Base-by-base conservation (phyloP, 2,329 filamentous ascomycete genomes). In the Fusarium sp. region DNA sequence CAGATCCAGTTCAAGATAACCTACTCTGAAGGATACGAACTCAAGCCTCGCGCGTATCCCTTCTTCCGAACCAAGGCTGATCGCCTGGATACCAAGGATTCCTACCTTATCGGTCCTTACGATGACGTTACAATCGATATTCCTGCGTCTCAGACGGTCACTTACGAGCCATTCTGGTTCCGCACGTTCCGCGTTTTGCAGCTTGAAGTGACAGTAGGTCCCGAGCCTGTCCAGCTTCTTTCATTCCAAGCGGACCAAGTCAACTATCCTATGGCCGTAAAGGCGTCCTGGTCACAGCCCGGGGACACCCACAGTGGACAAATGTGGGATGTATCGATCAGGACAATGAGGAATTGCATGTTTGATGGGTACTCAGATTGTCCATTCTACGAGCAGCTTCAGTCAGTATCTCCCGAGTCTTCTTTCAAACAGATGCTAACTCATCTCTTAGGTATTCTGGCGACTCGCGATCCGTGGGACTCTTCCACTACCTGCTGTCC, bases 331-430 rank as follows among this genome's bases (percentile, higher is more conserved):
- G 76, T 66, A 3, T 76, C 75, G 9, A 66, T 74, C 14, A 63
- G 74, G 20, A 79, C 77, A 5, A 66, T 79, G 66, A 68, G 65
- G 2, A 79, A 79, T 32, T 79, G 76, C 61, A 79, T 79, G 75
- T 73, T 80, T 39, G 80, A 81, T 62, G 79, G 79, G 9, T 82
- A 82, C 60, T 77, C 79, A 2, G 81, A 82, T 50, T 83, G 81
- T 32, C 81, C 81, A 0, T 82, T 82, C 39, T 83, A 82, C 58
- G 80, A 82, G 59, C 81, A 83, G 56, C 76, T 81, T 4, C 80
- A 82, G 70, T 82, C 77, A 59, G 75, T 70, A 13, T 67, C 73
- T 58, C 7, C 71, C 71, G 7, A 76, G 68, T 32, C 11, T 23
- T 13, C 10, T 41, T 32, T 5, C 4, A 14, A 6, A 18, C 1